Base-by-base conservation (phyloP, 768 basidiomycete genomes). In the Suillus cothurnatus region DNA sequence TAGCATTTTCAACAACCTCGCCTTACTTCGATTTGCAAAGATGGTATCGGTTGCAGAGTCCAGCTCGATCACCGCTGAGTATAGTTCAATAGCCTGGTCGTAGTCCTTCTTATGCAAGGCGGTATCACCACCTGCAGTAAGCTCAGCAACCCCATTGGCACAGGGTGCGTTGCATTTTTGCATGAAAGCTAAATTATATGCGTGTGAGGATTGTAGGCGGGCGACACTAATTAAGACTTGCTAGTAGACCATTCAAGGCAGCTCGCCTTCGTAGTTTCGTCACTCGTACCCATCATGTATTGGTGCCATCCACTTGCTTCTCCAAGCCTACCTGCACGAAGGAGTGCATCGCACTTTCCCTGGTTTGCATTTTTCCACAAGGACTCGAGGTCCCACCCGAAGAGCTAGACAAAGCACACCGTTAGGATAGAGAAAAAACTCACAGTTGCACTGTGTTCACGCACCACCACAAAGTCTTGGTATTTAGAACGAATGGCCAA, bases 271-370 rank as follows among this genome's bases (percentile, higher is more conserved):
- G n/a, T 56, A 7, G 3, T 23, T 23, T 57, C 34, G 23, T 57
- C 56, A 23, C 56, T 57, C 34, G 23, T 9, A 15, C 23, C n/a
- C 56, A 57, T 57, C 56, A 57, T 57, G n/a, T 14, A 36, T 57
- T n/a, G 56, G 34, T 57, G 36, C 3, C 34, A 57, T 36, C 23
- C 34, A 7, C 36, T 4, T n/a, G 34, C 56, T 15, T 36, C 34
- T 57, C 14, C 34, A 57, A 57, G 56, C 36, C 34, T n/a, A 36
- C 34, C 34, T 36, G 56, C 56, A 7, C n/a, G 19, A 57, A 57
- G n/a, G 34, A 57, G 34, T 57, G 56, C 34, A 36, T 4, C 5
- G 4, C 56, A 57, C 34, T 34, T 36, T 23, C 17, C 36, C 34
- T 57, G 14, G 34, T 57, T n/a, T 23, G 56, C 56, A 14, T n/a